Percentiles rank a stretch among this genome's conserved stretches.
phyloP scores from a whole-genome alignment of 2,329 filamentous ascomycete genomes.

The Aspergillus sp. region DNA sequence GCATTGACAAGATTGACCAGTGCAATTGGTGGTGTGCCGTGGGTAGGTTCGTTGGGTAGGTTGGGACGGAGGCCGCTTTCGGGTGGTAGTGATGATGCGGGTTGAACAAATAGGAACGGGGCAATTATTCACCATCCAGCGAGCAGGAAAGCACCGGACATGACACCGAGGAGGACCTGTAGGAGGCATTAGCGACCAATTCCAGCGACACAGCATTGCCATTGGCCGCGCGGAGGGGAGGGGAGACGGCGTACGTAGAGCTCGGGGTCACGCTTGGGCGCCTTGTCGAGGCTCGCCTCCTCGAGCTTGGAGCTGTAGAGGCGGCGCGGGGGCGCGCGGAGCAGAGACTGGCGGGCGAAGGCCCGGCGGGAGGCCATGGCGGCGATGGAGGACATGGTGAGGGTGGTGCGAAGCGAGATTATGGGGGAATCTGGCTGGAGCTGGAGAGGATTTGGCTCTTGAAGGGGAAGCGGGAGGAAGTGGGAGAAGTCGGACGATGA shows the following conservation, averaged over 20 bases:
- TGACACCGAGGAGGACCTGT: slow-evolving; percentile 86
- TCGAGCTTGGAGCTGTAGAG: slow-evolving; percentile 44
- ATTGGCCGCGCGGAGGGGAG: not conserved
- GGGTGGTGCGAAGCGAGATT: slow-evolving; percentile 15
- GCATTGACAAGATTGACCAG: slow-evolving; percentile 50
- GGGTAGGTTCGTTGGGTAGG: not conserved
- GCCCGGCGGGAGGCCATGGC: slow-evolving; percentile 42
- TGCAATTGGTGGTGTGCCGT: slow-evolving; percentile 43
- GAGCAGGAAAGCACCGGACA: slow-evolving; percentile 82
- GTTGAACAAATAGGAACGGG: slow-evolving; percentile 1
- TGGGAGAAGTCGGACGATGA: slow-evolving; percentile 31
- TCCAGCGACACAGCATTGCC: not conserved
- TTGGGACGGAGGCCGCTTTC: not conserved
- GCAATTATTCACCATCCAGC: slow-evolving; percentile 65
- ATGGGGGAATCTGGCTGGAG: slow-evolving; percentile 11
- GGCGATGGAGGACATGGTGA: slow-evolving; percentile 44
- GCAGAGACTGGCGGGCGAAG: slow-evolving; percentile 38
- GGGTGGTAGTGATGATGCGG: slow-evolving; percentile 3
- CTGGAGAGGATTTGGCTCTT: slow-evolving; percentile 10
- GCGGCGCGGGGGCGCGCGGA: slow-evolving; percentile 43
- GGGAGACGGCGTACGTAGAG: slow-evolving; percentile 60
- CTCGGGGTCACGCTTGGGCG: slow-evolving; percentile 69
- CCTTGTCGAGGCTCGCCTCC: slow-evolving; percentile 57
- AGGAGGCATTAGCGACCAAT: slow-evolving; percentile 17
- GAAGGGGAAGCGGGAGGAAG: slow-evolving; percentile 29